These are phyloP conservation scores for Saccharomycopsis vini DNA, from an alignment of 805 yeast species.

Conservation along the genomic window DNA sequence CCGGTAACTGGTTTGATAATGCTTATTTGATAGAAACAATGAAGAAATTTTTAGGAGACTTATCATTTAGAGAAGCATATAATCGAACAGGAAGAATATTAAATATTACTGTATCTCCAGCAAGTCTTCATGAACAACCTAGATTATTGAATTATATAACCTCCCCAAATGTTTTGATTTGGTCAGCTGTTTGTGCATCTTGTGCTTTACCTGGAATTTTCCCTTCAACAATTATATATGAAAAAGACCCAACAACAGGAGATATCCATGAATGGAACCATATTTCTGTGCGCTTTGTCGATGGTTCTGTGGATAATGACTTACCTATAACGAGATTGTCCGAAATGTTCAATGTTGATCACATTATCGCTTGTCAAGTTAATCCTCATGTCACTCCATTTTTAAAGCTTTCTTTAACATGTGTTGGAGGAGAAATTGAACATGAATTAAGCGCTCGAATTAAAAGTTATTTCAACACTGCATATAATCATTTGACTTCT, in stretches of 20 bases:
- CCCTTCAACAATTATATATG: constrained; percentile 76
- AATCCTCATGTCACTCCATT: constrained; percentile 94
- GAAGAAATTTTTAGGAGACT: constrained; percentile 72
- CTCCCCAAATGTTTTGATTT: constrained; percentile 70
- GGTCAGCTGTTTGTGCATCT: constrained; percentile 90
- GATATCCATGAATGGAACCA: constrained; percentile 76
- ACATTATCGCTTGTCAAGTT: constrained; percentile 94
- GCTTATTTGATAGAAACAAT: constrained; percentile 62
- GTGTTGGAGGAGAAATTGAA: constrained; percentile 63
- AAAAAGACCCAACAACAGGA: constrained; percentile 69
- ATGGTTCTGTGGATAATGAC: constrained; percentile 94
- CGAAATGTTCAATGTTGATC: constrained; percentile 96
- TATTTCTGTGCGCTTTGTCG: constrained; percentile 72
- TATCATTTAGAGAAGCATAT: constrained; percentile 90
- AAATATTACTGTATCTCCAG: constrained; percentile 89
- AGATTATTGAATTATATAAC: constrained; percentile 70
- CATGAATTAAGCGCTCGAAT: constrained; percentile 48
- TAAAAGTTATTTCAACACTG: constrained; percentile 41
- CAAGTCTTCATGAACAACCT: constrained; percentile 86
- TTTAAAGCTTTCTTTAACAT: constrained; percentile 54
- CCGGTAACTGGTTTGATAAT: constrained; percentile 86
- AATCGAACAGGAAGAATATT: constrained; percentile 89
- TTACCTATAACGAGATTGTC: constrained; percentile 82
- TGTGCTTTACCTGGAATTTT: constrained; percentile 92
- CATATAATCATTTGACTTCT: constrained; percentile 50